A percentile compares a stretch with the other conserved stretches of the same genome.
Conservation (phyloP, 2,329 filamentous ascomycete species). For the Diaporthe vaccinii region DNA sequence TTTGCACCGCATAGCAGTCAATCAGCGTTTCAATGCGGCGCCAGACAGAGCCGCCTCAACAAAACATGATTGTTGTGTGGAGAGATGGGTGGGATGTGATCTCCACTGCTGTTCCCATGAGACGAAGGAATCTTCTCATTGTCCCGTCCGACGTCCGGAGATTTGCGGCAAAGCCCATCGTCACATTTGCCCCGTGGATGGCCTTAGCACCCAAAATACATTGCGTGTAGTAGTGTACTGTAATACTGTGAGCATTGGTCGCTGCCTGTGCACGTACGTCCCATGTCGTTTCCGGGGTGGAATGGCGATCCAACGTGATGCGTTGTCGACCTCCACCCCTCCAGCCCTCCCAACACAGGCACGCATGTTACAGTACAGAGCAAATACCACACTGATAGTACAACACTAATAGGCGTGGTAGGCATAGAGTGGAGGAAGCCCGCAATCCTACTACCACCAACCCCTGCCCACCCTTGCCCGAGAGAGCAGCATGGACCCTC, state of each 20-base stretch:
- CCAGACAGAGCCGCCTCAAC: constrained; percentile 21
- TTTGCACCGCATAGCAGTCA: not conserved
- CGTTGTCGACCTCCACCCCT: constrained; percentile 33
- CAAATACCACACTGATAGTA: constrained; percentile 18
- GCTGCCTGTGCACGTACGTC: constrained; percentile 23
- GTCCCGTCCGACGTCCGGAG: constrained; percentile 11
- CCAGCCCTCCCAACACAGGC: constrained; percentile 17
- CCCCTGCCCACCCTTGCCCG: constrained; percentile 8
- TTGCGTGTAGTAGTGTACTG: constrained; percentile 2
- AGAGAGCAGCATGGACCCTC: constrained; percentile 16
- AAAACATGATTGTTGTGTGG: constrained; percentile 4
- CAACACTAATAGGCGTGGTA: constrained; percentile 10
- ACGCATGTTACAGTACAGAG: not conserved
- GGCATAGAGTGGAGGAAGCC: constrained; percentile 16
- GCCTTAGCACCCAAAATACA: not conserved
- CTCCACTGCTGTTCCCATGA: constrained; percentile 23
- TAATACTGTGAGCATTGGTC: constrained; percentile 18
- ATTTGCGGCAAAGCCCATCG: not conserved
- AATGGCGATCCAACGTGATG: constrained; percentile 34
- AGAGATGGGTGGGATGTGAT: not conserved
- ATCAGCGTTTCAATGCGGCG: not conserved
- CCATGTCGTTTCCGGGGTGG: constrained; percentile 30
- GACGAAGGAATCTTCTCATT: not conserved
- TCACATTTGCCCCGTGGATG: not conserved
- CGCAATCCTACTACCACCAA: constrained; percentile 24